A percentile compares a stretch with the other conserved stretches of the same genome.
Conservation (phyloP, 140 eudicot species). For the Senecio squalidus region DNA sequence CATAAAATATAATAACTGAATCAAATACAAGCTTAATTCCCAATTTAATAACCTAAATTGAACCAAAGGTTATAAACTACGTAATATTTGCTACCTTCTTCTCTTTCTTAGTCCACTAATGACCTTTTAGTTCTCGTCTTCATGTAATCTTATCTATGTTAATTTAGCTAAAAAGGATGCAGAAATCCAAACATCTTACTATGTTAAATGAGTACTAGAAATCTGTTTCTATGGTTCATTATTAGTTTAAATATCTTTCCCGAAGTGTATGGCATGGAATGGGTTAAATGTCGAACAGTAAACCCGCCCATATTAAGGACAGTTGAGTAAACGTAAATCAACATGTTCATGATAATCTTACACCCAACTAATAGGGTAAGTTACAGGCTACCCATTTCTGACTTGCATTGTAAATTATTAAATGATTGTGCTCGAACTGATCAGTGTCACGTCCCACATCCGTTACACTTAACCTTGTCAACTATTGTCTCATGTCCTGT, state of each 20-base stretch:
- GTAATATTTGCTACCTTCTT: neutral
- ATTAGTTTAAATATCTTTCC: conserved; percentile 2
- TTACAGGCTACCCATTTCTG: neutral
- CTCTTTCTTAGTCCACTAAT: neutral
- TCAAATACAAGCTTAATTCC: neutral
- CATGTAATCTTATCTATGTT: conserved; percentile 7
- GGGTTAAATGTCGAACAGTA: neutral
- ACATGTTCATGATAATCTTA: conserved; percentile 14
- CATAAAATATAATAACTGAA: neutral
- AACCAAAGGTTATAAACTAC: too few relatives aligned
- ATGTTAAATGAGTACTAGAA: neutral
- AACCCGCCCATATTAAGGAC: neutral
- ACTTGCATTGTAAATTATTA: neutral
- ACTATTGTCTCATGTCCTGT: conserved; percentile 23
- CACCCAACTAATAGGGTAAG: neutral
- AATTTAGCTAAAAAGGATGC: neutral
- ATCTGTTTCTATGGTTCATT: conserved; percentile 4
- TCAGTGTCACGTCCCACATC: conserved; percentile 23
- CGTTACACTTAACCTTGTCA: conserved; percentile 18
- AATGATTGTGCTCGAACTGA: conserved; percentile 9
- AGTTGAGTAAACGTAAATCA: too few relatives aligned
- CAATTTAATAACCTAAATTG: too few relatives aligned
- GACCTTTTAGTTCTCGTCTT: neutral
- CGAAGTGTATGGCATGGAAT: neutral
- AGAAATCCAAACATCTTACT: neutral